Evolutionary conservation across 148 eudicot species (phyloP).

Genomic region (Drosera capensis): DNA sequence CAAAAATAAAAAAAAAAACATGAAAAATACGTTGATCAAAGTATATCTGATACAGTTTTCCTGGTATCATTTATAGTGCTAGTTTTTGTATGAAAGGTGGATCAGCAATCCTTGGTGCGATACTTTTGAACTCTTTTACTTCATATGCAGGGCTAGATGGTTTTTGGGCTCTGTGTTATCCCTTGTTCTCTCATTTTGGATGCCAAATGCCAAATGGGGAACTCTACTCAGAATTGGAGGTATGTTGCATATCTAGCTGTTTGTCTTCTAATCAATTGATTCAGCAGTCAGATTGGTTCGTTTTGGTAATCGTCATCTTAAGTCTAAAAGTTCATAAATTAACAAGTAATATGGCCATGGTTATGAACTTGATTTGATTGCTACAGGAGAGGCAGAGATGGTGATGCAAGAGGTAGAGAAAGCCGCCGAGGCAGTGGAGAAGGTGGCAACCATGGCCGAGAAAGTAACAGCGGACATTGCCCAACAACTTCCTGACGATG

Average conservation of each 20-base stretch:
- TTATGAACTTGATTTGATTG: background rate
- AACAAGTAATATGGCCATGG: background rate
- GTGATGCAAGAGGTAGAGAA: conserved; percentile 46
- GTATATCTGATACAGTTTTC: no score
- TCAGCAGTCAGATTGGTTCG: no score
- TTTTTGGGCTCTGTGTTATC: background rate
- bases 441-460: conserved; percentile 49
- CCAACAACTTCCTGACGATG: conserved; percentile 30
- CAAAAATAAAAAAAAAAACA: no score
- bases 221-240: conserved; percentile 42
- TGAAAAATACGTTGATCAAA: no score
- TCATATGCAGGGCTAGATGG: background rate
- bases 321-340: no score
- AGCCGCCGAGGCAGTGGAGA: conserved; percentile 59
- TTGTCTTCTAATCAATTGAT: no score
- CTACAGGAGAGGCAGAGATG: conserved; percentile 39
- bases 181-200: conserved; percentile 40
- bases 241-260: background rate
- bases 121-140: no score
- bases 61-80: no score
- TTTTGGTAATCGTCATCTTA: background rate
- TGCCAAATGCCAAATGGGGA: conserved; percentile 49
- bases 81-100: no score
- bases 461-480: conserved; percentile 40
- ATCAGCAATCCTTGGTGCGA: no score